Base-by-base conservation (phyloP, 2,329 filamentous ascomycete species). In the Ilyonectria robusta region DNA sequence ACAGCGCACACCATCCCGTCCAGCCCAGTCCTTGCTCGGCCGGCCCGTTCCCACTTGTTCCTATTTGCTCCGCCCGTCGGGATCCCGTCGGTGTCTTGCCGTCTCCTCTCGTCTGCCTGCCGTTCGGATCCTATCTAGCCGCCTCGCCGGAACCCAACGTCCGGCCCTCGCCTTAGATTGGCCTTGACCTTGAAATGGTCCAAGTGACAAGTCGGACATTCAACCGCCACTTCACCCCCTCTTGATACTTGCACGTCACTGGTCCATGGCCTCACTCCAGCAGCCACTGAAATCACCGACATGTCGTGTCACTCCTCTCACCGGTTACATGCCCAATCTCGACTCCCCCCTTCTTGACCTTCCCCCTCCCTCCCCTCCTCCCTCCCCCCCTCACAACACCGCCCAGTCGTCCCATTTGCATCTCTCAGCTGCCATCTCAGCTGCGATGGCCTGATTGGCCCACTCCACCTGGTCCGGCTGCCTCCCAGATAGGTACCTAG, bases 281-380 rank as follows among this genome's bases (percentile, higher is more conserved):
- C 53, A 44, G 53, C 54, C 54, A 63, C 35, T 42, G 26, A 56
- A 23, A 46, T 31, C 56, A 13, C 13, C 44, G 19, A 35, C 21
- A 51, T 58, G 54, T 33, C 29, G 48, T 64, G 55, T 26, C 55
- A 64, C 55, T 6, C 55, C 40, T 40, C 55, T 55, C 31, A 37
- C 54, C 55, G 37, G 29, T 26, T 33, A 11, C 50, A 50, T 31
- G 48, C 56, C 62, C 62, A 65, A 65, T 65, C 54, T 65, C 54
- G 42, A 48, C 31, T 31, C 15, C 10, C n/a, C 26, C 26, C 26
- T 6, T 26, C 5, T 26, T 26, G 26, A 26, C 26, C 21, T 21
- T 21, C 21, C 21, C 21, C 21, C 21, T 21, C 21, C 21, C 21
- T 21, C 21, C 21, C 21, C 21, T 21, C 21, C 21, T 21, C 21